Conservation (phyloP, 441 rosid genomes). For the Populus hybrid region DNA sequence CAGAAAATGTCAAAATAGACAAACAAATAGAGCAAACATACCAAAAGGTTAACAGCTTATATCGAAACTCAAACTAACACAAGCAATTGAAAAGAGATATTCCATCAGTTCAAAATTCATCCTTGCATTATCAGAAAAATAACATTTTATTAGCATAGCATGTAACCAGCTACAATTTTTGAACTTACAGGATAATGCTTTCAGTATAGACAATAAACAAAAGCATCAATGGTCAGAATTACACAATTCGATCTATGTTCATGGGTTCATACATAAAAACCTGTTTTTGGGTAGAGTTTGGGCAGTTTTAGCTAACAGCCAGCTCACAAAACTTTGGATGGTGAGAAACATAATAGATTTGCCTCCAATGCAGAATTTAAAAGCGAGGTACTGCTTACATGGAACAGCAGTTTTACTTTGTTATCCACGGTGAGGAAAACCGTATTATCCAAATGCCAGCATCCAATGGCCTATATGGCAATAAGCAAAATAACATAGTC, state of each 20-base stretch:
- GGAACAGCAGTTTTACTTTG: not conserved
- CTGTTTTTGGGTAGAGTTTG: not conserved
- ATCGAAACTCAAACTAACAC: not conserved
- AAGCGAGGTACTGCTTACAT: not conserved
- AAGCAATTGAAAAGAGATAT: not conserved
- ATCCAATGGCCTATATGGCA: not conserved
- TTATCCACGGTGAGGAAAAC: not conserved
- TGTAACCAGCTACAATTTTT: not conserved
- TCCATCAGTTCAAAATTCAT: constrained; percentile 2
- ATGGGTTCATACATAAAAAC: not conserved
- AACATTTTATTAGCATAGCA: not conserved
- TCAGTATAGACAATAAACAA: not conserved
- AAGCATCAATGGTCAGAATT: not conserved
- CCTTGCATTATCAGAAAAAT: not conserved
- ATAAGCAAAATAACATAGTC: not conserved
- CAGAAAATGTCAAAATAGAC: not conserved
- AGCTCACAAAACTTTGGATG: not conserved
- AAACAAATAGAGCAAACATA: not conserved
- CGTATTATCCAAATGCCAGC: not conserved
- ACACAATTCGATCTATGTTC: not conserved
- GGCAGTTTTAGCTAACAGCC: not conserved
- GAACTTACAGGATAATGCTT: not conserved
- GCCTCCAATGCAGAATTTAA: not conserved
- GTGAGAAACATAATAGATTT: not conserved
- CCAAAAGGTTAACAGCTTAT: not conserved